Conservation (phyloP, 2,329 filamentous ascomycete genomes). For the Fusarium domesticum region DNA sequence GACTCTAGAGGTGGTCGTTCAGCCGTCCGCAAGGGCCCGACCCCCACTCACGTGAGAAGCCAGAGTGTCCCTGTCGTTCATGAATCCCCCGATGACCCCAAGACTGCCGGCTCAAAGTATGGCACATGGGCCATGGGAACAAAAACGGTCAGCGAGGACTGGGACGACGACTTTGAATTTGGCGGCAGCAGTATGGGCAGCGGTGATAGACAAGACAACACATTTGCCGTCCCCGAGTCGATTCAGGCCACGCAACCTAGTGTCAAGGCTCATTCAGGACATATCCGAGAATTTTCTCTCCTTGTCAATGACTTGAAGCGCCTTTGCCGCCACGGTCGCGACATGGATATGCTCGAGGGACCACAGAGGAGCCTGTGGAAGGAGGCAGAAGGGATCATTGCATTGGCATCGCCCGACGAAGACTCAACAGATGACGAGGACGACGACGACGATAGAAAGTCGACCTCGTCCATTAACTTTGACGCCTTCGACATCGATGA, state of each 20-base stretch:
- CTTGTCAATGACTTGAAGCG: conserved; percentile 82
- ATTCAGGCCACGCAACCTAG: conserved; percentile 81
- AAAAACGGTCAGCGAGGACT: conserved; percentile 79
- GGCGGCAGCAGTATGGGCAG: conserved; percentile 43
- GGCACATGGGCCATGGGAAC: conserved; percentile 79
- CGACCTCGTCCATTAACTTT: conserved; percentile 40
- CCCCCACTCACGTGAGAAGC: conserved; percentile 69
- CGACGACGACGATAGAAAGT: conserved; percentile 38
- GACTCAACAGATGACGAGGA: conserved; percentile 46
- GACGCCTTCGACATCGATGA: conserved; percentile 43
- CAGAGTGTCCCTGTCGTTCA: conserved; percentile 75
- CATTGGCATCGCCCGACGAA: conserved; percentile 69
- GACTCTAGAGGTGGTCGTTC: conserved; percentile 69
- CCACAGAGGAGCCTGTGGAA: conserved; percentile 64
- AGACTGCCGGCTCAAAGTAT: conserved; percentile 62
- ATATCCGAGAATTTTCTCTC: conserved; percentile 76
- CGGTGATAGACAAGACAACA: conserved; percentile 35
- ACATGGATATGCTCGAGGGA: conserved; percentile 63
- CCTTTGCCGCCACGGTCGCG: conserved; percentile 65
- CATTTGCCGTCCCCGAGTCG: conserved; percentile 60
- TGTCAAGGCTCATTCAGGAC: conserved; percentile 78
- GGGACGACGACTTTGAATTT: conserved; percentile 88
- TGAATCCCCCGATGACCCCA: conserved; percentile 56
- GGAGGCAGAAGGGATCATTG: conserved; percentile 83
- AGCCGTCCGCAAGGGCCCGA: conserved; percentile 64